Evolutionary conservation across 108 stramenopile genomes (phyloP).

Genomic region (Skeletonema potamos): DNA sequence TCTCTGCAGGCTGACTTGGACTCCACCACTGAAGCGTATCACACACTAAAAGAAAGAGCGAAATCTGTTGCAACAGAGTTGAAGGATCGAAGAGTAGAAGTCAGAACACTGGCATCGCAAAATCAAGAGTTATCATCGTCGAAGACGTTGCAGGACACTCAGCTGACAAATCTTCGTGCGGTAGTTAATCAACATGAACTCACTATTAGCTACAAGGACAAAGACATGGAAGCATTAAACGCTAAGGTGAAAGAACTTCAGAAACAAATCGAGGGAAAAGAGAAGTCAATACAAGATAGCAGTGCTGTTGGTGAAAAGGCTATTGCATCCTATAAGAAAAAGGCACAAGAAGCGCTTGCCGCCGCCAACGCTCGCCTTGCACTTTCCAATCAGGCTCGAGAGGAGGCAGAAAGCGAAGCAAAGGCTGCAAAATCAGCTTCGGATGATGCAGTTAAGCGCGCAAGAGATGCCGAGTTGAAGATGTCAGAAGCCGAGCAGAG

Average conservation of each 20-base stretch:
- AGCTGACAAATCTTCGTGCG: conserved; percentile 53
- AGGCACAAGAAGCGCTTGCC: conserved; percentile 78
- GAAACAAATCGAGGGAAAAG: conserved; percentile 32
- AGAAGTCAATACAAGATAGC: conserved; percentile 50
- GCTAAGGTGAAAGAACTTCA: conserved; percentile 51
- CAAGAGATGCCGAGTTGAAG: conserved; percentile 59
- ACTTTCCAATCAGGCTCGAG: conserved; percentile 78
- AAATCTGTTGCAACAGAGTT: conserved; percentile 81
- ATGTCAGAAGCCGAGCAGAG: conserved; percentile 57
- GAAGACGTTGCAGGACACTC: conserved; percentile 49
- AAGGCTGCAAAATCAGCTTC: conserved; percentile 68
- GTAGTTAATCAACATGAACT: conserved; percentile 56
- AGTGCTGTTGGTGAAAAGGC: conserved; percentile 66
- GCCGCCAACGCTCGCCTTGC: conserved; percentile 77
- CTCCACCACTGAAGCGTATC: conserved; percentile 54
- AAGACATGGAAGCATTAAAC: conserved; percentile 49
- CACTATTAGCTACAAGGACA: conserved; percentile 55
- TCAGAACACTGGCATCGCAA: conserved; percentile 55
- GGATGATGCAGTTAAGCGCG: conserved; percentile 69
- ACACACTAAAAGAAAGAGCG: conserved; percentile 69
- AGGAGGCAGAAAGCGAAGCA: conserved; percentile 87
- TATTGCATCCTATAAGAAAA: conserved; percentile 80
- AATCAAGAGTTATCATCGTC: conserved; percentile 50
- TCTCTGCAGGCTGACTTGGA: conserved; percentile 55
- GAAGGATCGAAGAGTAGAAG: conserved; percentile 80